phyloP scores from a whole-genome alignment of 495 filamentous ascomycete genomes.

The Trichoderma asperelloides region DNA sequence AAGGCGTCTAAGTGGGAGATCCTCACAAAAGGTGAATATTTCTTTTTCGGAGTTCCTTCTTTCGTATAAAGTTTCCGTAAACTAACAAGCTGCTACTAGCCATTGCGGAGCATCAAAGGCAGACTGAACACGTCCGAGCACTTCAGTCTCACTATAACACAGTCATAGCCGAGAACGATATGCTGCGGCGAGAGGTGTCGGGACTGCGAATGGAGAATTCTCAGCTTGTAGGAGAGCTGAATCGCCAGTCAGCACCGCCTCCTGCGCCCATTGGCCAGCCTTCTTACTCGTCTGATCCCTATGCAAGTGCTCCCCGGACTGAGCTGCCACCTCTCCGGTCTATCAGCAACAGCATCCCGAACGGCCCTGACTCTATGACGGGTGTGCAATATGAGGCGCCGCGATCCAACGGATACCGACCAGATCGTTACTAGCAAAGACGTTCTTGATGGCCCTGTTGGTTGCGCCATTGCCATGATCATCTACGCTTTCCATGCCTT shows the following conservation, averaged over 20 bases:
- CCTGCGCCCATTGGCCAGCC: slow-evolving; percentile 22
- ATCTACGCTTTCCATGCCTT: neutral
- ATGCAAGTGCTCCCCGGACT: slow-evolving; percentile 22
- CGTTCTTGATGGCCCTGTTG: neutral
- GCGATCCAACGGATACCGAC: slow-evolving; percentile 28
- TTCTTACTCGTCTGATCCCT: slow-evolving; percentile 20
- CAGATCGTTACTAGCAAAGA: neutral
- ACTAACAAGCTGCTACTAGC: slow-evolving; percentile 24
- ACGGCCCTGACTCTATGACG: slow-evolving; percentile 41
- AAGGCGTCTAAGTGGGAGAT: slow-evolving; percentile 99
- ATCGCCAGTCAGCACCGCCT: slow-evolving; percentile 18
- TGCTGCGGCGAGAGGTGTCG: slow-evolving; percentile 37
- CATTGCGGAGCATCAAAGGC: slow-evolving; percentile 46
- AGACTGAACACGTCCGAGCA: slow-evolving; percentile 28
- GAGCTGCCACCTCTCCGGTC: slow-evolving; percentile 42
- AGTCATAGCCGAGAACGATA: slow-evolving; percentile 36
- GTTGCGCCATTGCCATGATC: neutral
- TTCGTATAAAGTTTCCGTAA: neutral
- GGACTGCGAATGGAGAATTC: slow-evolving; percentile 45
- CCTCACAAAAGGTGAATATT: slow-evolving; percentile 71
- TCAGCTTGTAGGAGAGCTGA: slow-evolving; percentile 34
- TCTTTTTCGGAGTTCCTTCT: neutral
- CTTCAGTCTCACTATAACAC: slow-evolving; percentile 26
- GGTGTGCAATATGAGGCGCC: slow-evolving; percentile 46
- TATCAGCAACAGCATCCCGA: slow-evolving; percentile 18